Evolutionary conservation across 2,329 filamentous ascomycete genomes (phyloP).

Genomic region (Penicillium italicum): DNA sequence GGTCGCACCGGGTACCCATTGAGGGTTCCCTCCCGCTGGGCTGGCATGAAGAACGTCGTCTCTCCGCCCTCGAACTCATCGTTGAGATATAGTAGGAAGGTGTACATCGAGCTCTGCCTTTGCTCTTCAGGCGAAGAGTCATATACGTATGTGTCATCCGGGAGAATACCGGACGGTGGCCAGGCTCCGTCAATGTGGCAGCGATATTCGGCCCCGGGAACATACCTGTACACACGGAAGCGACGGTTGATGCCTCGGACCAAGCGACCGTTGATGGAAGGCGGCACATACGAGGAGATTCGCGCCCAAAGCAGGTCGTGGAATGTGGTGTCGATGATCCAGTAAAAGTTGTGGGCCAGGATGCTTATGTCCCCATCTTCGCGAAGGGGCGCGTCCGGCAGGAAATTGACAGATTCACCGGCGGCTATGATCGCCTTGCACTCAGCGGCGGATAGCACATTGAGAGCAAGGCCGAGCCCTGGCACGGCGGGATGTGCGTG

Average conservation of each 20-base stretch:
- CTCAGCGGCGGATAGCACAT: slow-evolving; percentile 59
- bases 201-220: slow-evolving; percentile 68
- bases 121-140: slow-evolving; percentile 58
- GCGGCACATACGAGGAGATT: slow-evolving; percentile 57
- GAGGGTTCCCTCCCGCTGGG: slow-evolving; percentile 59
- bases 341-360: slow-evolving; percentile 70
- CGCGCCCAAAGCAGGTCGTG: slow-evolving; percentile 62
- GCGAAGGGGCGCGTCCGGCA: slow-evolving; percentile 64
- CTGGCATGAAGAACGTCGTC: slow-evolving; percentile 68
- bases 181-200: slow-evolving; percentile 70
- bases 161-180: slow-evolving; percentile 64
- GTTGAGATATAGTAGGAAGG: slow-evolving; percentile 66
- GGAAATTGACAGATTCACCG: slow-evolving; percentile 62
- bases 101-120: slow-evolving; percentile 65
- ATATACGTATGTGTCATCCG: slow-evolving; percentile 61
- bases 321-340: slow-evolving; percentile 63
- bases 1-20: slow-evolving; percentile 68
- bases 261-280: slow-evolving; percentile 52
- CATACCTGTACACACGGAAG: slow-evolving; percentile 69
- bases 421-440: slow-evolving; percentile 65
- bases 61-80: slow-evolving; percentile 70
- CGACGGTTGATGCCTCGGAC: slow-evolving; percentile 64
- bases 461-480: slow-evolving; percentile 56
- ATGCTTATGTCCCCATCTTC: slow-evolving; percentile 64
- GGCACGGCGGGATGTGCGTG: slow-evolving; percentile 62